Evolutionary conservation across 2,329 filamentous ascomycete genomes (phyloP), one percentile per base, ranked within the genome.

Genomic region (Stagonosporopsis tanaceti): DNA sequence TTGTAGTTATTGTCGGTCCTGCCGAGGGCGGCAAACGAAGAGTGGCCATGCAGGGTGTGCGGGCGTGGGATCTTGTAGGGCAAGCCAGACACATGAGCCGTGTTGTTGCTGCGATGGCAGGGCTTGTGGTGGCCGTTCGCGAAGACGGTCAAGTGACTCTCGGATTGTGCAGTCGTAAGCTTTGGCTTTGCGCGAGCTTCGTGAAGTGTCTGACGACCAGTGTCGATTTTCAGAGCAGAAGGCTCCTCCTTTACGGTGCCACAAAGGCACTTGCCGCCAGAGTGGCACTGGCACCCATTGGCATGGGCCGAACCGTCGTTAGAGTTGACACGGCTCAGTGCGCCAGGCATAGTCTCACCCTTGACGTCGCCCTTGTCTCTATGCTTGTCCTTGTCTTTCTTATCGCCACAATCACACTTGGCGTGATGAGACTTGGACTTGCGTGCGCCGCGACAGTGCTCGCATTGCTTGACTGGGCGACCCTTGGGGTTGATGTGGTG

Each of bases 401-500:
- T 97, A 79, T 96, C 92, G 76, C 92, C 93, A 79, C 95, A 99
- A 79, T 98, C 93, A 81, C 95, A 99, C 79, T 95, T 96, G 74
- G 95, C 87, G 79, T 98, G 95, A 64, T 94, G 92, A 57, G 93
- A 89, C 71, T 95, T 92, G 78, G 92, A 94, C 85, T 98, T 98
- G 81, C 95, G 93, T 84, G 96, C 90, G 67, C 90, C 87, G 77
- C 95, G 94, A 81, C 95, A 99, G 81, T 99, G 95, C 68, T 92
- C 87, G 80, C 95, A 99, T 88, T 99, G 95, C 70, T 95, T 97
- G 69, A 98, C 93, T 61, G 95, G 95, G 62, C 94, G 91, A 73
- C 94, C 94, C 83, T 98, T 98, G 79, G 96, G 97, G 79, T 96
- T 96, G 82, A 97, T 96, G 77, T 96, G 92, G 74, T 92, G 90